Evolutionary conservation across 1,139 yeast species (phyloP), one percentile per base, ranked within the genome.

Genomic region (Taphrina communis): DNA sequence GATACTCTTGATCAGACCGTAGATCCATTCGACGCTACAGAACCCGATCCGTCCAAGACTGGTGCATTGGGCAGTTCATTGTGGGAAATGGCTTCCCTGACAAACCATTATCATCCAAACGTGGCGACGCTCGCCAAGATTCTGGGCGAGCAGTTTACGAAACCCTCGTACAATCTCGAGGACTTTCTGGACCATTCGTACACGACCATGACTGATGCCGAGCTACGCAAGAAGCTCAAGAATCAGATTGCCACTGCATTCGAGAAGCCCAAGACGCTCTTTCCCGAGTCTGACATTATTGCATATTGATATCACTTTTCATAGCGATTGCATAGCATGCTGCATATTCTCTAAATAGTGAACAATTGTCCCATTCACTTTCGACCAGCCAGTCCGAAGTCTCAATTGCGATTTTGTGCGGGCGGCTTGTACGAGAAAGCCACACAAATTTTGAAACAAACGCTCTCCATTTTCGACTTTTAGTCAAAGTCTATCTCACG

Each of bases 171-270:
- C 78, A 89, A 90, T 76, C 82, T 94, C 82, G 99, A 94, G 76
- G 99, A 94, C 78, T 94, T 94, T 80, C 80, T 94, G 76, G 97
- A 93, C 78, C 94, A 97, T 91, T 87, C 88, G 69, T 94, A 93
- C 76, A 81, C 83, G 69, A 84, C 92, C 11, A 82, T 94, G 72
- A 78, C 92, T 74, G 89, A 87, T 38, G 87, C 91, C 72, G 99
- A 94, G 77, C 80, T 84, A 71, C 82, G 82, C 31, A 88, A 96
- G 78, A 87, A 80, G 72, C 82, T 90, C 75, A 88, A 87, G 76
- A 83, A 85, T 3, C 84, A 85, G 73, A 90, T 96, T 4, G 91
- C 96, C 0, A 79, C 92, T 65, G 98, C 94, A 77, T 89, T 84
- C 75, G 97, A 65, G 46, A 58, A 57, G 52, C 68, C 68, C 17